Evolutionary conservation across 441 rosid genomes (phyloP), one percentile per base, ranked within the genome.

Genomic region (Populus hybrid): DNA sequence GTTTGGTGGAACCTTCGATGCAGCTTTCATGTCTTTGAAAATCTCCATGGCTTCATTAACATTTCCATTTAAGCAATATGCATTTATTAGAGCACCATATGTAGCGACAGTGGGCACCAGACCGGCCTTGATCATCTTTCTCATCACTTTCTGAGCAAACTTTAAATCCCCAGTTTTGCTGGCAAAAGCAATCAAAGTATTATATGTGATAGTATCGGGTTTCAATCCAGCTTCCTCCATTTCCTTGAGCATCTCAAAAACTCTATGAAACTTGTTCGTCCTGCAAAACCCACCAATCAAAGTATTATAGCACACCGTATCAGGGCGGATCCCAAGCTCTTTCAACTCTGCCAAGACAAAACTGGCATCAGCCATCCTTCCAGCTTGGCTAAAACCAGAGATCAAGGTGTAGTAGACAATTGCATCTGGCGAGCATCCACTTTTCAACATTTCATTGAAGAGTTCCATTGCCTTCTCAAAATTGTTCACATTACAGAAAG

Each of bases 281-380:
- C 84, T 86, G 84, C 94, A 91, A 71, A 88, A 88, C 38, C 91
- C 88, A 20, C 85, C 79, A 76, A 93, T 80, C 81, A 95, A 79
- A 76, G 74, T 77, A 82, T 92, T 95, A 88, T 90, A 93, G 85
- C 96, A 89, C 70, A 82, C 36, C 30, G 83, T 21, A 42, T 95
- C 96, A 32, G 91, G 96, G 70, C 54, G 69, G 66, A 90, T 86
- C 34, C 95, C 93, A 12, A 84, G 85, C 69, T 86, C 86, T 85
- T 88, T 92, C 84, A 92, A 46, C 57, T 87, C 87, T 40, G 79
- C 80, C 5, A 84, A 73, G 80, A 89, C 79, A 67, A 66, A 50
- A 54, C 75, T 26, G 8, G 93, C 94, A 68, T 91, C 96, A n/a
- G 82, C 77, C 88, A 91, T 86, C 79, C 87, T 83, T 79, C 98